Evolutionary conservation across 139 green algal genomes (phyloP).

Genomic region (Pleodorina starrii): DNA sequence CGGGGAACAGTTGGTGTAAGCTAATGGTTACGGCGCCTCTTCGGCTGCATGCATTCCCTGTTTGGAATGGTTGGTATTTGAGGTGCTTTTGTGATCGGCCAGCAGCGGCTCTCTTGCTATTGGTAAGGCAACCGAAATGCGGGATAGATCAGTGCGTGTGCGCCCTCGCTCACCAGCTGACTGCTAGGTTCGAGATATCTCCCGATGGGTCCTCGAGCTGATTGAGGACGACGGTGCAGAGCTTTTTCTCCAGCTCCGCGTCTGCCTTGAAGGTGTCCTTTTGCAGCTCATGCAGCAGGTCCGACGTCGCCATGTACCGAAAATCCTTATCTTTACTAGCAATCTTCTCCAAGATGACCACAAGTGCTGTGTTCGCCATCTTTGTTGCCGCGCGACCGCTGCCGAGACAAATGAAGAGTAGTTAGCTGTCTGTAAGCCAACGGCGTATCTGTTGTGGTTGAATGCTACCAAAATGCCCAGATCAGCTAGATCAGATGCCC

Average conservation of each 20-base stretch:
- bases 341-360: constrained; percentile 69
- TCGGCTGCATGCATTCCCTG: no score
- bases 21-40: no score
- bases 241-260: constrained; percentile 75
- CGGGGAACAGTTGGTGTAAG: no score
- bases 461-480: not conserved
- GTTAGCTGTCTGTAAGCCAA: not conserved
- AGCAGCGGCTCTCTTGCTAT: no score
- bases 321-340: constrained; percentile 85
- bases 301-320: constrained; percentile 96
- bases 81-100: no score
- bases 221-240: constrained; percentile 81
- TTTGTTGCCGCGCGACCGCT: not conserved
- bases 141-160: no score
- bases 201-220: constrained; percentile 91
- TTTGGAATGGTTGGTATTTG: no score
- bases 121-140: no score
- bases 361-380: constrained; percentile 57
- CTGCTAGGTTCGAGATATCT: constrained; percentile 92
- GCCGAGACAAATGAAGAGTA: not conserved
- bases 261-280: constrained; percentile 84
- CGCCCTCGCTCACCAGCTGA: constrained; percentile 84
- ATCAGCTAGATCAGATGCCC: not conserved
- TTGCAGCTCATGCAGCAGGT: constrained; percentile 90
- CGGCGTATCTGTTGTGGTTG: no score